Evolutionary conservation across 768 basidiomycete species (phyloP), one percentile per base, ranked within the genome.

Genomic region (Russula lepida): DNA sequence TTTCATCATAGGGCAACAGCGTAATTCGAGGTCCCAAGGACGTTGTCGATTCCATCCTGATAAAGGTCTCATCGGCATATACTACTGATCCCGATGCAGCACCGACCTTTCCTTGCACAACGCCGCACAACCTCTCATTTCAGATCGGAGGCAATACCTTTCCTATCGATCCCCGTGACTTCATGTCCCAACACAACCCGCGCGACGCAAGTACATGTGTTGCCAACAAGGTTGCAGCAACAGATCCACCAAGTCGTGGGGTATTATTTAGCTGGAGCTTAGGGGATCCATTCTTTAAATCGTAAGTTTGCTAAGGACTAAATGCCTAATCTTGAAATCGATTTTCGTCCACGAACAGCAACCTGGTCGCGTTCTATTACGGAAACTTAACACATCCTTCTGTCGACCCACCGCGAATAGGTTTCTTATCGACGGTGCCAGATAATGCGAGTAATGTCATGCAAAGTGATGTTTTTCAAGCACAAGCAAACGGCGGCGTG

Each of bases 81-180:
- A 50, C 61, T 41, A 41, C 49, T 4, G 48, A 65, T n/a, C 8
- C 53, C 12, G 33, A 52, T 6, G 62, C 50, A 15, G 28, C 8
- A 3, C 61, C 64, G 51, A 65, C 64, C 19, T 65, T 55, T 39
- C 58, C 64, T 28, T 65, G 64, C 44, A 37, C 53, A 11, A 44
- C 28, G 27, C 62, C 64, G 12, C 64, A 65, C 41, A 37, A 44
- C 23, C 62, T 65, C 11, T 9, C 54, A 6, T 65, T 65, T 57
- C 61, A 63, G 46, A 63, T 65, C 19, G 64, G 64, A 44, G 64
- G 3, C 69, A 77, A 13, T 85, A 89, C 64, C 76, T 89, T 19
- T 74, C 81, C 85, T 1, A 79, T 90, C n/a, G 89, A 90, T 69
- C 84, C 88, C n/a, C 81, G 86, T 25, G 89, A 91, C 70, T 84